Base-by-base conservation (phyloP, 208 protist species). In the Perkinsela sp. region DNA sequence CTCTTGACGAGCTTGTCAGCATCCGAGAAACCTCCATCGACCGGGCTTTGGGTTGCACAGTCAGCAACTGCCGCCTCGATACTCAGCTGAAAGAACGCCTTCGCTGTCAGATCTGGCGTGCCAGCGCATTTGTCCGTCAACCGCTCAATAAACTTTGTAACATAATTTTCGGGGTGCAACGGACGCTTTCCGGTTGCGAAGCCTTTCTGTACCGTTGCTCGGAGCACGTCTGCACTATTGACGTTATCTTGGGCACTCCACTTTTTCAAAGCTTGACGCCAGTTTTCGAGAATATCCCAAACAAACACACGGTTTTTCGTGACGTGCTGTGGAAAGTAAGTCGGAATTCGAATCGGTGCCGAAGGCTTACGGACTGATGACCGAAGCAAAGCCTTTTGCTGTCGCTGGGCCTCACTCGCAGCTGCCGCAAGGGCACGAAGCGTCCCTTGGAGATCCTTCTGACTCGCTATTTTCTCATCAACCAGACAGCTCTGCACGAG, bases 401-500 rank as follows among this genome's bases (percentile, higher is more conserved):
- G 74, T 73, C 1, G 70, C 69, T 28, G 76, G 29, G 30, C 73
- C 68, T 28, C 68, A 68, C 31, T 74, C 68, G 31, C 71, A 57
- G 22, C 77, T 79, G 29, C 72, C 67, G 86, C 77, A 29, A 93
- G 83, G 65, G 78, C 80, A 30, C 78, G 69, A 48, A 93, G 68
- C n/a, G 83, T 88, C 57, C 77, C 75, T 29, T 77, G 73, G 72
- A 90, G 67, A 30, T 94, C 80, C 65, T 76, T 73, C 57, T 70
- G 70, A 2, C 77, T 69, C 29, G 69, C 67, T 2, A 87, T 65
- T 71, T 83, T 85, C 68, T 93, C 82, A 66, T 88, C 79, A 31
- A 93, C 75, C n/a, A 93, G 72, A 29, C 81, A 81, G 22, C 71
- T 71, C 30, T 74, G 78, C 48, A 94, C 80, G 15, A 92, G 72